Percentiles rank a stretch among this genome's conserved stretches.
phyloP scores from a whole-genome alignment of 768 basidiomycete species.

The Postia placenta region DNA sequence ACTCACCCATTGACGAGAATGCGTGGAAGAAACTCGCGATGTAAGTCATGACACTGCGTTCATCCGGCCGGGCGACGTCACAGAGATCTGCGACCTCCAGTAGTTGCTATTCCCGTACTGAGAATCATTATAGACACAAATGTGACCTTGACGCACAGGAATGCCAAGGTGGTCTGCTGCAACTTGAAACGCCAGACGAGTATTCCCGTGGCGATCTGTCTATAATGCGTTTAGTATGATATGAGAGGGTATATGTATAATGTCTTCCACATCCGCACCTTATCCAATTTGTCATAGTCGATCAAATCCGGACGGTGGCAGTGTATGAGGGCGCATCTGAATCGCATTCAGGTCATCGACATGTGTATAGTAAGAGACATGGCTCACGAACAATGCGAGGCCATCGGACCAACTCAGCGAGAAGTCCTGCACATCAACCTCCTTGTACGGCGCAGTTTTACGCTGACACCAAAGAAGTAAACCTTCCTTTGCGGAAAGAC shows the following conservation, averaged over 20 bases:
- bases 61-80: conserved; percentile 83
- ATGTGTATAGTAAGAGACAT: neutral
- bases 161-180: conserved; percentile 88
- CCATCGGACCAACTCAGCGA: conserved; percentile 92
- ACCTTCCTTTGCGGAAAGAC: conserved; percentile 97
- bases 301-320: conserved; percentile 94
- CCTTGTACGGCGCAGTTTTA: conserved; percentile 86
- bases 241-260: too few relatives aligned
- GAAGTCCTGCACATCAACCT: conserved; percentile 93
- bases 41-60: conserved; percentile 97
- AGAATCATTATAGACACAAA: conserved; percentile 7
- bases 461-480: conserved; percentile 97
- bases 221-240: too few relatives aligned
- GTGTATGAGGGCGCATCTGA: conserved; percentile 94
- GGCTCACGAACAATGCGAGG: conserved; percentile 74
- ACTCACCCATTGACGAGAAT: conserved; percentile 91
- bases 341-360: neutral
- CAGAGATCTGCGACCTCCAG: conserved; percentile 96
- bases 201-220: conserved; percentile 78
- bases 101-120: conserved; percentile 57
- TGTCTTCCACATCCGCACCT: too few relatives aligned
- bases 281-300: conserved; percentile 83
- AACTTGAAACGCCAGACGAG: conserved; percentile 78
- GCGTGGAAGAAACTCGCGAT: conserved; percentile 98
- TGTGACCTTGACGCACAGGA: conserved; percentile 51